Evolutionary conservation across 2,329 filamentous ascomycete species (phyloP).

Genomic region (Myriosclerotinia scirpicola): DNA sequence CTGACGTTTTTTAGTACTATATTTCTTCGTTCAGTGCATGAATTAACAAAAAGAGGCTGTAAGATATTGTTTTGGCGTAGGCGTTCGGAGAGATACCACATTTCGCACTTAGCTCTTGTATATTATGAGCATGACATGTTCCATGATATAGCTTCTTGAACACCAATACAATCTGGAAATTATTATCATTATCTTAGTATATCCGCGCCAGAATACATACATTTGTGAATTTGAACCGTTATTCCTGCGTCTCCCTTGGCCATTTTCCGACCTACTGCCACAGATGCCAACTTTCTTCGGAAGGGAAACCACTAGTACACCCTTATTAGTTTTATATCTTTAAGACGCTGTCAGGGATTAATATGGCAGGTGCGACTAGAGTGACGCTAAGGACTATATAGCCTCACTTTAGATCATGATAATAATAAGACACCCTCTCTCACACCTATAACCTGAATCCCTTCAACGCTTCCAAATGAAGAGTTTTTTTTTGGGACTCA

Average conservation of each 20-base stretch:
- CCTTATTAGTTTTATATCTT: not conserved
- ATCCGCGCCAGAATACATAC: not conserved
- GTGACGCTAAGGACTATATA: too few relatives aligned
- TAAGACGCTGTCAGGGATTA: too few relatives aligned
- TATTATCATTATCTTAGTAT: not conserved
- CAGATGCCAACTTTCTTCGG: not conserved
- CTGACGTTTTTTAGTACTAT: slow-evolving; percentile 50
- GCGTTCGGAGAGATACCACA: slow-evolving; percentile 30
- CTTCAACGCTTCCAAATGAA: too few relatives aligned
- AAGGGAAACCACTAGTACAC: too few relatives aligned
- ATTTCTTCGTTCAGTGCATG: slow-evolving; percentile 55
- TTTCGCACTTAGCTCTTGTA: slow-evolving; percentile 4
- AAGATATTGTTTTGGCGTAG: slow-evolving; percentile 28
- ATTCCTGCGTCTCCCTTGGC: not conserved
- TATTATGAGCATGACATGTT: not conserved
- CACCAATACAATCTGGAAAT: too few relatives aligned
- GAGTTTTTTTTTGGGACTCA: not conserved
- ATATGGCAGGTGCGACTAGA: too few relatives aligned
- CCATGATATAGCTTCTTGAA: not conserved
- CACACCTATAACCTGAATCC: too few relatives aligned
- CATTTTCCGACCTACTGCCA: too few relatives aligned
- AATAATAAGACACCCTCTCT: too few relatives aligned
- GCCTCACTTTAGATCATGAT: too few relatives aligned
- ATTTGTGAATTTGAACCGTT: not conserved
- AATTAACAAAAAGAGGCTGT: slow-evolving; percentile 11